A percentile compares a stretch with the other conserved stretches of the same genome.
These are phyloP conservation scores for Ceratonia siliqua DNA, from an alignment of 306 rosid species.

Conservation along the genomic window DNA sequence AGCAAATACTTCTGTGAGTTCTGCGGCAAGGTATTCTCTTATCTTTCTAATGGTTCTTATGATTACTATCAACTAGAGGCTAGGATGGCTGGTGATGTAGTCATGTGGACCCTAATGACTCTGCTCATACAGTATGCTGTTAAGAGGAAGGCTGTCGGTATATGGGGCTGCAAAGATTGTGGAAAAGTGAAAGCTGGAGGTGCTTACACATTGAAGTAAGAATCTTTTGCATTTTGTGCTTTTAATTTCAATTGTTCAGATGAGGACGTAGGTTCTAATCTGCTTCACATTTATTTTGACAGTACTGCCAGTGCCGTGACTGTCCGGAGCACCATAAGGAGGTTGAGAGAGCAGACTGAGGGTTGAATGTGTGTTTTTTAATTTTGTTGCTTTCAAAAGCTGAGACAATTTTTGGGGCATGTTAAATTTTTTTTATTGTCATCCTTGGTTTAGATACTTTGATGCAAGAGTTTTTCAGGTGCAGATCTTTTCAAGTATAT, in stretches of 20 bases:
- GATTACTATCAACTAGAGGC: not conserved
- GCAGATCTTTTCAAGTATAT: not conserved
- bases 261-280: not conserved
- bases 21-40: slow-evolving; percentile 54
- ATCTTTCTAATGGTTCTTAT: not conserved
- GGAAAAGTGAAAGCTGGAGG: slow-evolving; percentile 71
- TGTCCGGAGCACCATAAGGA: slow-evolving; percentile 63
- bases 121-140: slow-evolving; percentile 44
- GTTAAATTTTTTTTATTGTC: not conserved
- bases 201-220: slow-evolving; percentile 63
- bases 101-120: not conserved
- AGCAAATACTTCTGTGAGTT: slow-evolving; percentile 65
- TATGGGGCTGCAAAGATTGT: slow-evolving; percentile 71
- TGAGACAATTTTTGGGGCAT: not conserved
- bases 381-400: not conserved
- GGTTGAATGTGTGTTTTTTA: slow-evolving; percentile 20
- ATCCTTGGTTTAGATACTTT: not conserved
- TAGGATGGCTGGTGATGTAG: not conserved
- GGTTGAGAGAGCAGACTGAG: slow-evolving; percentile 76
- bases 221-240: not conserved
- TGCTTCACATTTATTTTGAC: not conserved
- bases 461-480: not conserved
- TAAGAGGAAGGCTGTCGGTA: slow-evolving; percentile 65
- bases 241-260: not conserved
- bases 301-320: slow-evolving; percentile 68